A percentile compares a stretch with the other conserved stretches of the same genome.
phyloP scores from a whole-genome alignment of 129 eudicot genomes.

The Chrysanthemum makinoi region DNA sequence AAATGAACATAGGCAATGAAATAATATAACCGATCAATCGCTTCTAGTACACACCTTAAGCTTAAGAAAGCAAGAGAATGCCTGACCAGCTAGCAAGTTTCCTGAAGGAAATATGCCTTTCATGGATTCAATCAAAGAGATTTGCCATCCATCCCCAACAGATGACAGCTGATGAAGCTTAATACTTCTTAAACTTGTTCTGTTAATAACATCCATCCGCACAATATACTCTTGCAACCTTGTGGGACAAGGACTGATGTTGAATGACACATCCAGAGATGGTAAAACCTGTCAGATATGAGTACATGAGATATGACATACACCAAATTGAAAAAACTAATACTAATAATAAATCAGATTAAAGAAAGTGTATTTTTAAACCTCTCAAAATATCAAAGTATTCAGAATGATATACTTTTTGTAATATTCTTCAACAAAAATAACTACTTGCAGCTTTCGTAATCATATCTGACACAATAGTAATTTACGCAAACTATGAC shows the following conservation, averaged over 20 bases:
- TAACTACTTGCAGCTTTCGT: neutral
- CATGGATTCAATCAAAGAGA: constrained; percentile 69
- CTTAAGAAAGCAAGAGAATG: constrained; percentile 80
- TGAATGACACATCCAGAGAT: constrained; percentile 76
- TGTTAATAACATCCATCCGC: constrained; percentile 79
- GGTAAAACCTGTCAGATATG: constrained; percentile 62
- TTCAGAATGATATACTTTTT: no score
- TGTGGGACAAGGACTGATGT: constrained; percentile 68
- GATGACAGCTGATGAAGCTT: constrained; percentile 79
- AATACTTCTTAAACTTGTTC: constrained; percentile 61
- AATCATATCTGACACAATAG: neutral
- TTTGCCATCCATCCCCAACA: constrained; percentile 75
- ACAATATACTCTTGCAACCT: constrained; percentile 71
- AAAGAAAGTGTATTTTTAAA: no score
- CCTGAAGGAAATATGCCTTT: constrained; percentile 52
- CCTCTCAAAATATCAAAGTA: no score
- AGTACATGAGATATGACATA: neutral
- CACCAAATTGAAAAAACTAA: no score
- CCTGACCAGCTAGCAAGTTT: constrained; percentile 68
- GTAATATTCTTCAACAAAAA: no score
- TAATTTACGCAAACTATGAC: neutral
- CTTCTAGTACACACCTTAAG: constrained; percentile 56
- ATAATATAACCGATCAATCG: no score
- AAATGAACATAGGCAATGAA: no score
- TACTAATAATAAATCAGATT: no score